phyloP scores from a whole-genome alignment of 2,329 filamentous ascomycete genomes.

The Aspergillus costaricaensis region DNA sequence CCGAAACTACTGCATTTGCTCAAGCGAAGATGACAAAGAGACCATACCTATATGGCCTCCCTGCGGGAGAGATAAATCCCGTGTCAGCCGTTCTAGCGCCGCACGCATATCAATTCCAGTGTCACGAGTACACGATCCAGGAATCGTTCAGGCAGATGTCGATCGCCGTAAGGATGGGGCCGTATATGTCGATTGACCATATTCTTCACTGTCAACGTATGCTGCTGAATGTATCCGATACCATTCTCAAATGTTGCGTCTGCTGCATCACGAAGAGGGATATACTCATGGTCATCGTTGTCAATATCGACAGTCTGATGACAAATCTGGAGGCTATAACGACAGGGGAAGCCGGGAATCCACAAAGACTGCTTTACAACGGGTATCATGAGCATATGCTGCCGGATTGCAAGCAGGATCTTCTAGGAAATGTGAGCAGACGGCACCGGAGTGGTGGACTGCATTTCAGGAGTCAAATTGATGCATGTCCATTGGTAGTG shows the following conservation, averaged over 20 bases:
- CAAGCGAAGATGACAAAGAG: conserved; percentile 6
- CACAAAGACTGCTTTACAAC: conserved; percentile 15
- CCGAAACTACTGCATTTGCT: neutral
- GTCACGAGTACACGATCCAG: conserved; percentile 26
- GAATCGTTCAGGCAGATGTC: conserved; percentile 27
- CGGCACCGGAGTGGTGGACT: conserved; percentile 10
- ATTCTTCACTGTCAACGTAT: conserved; percentile 31
- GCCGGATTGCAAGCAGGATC: conserved; percentile 11
- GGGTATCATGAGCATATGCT: conserved; percentile 15
- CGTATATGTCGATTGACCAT: conserved; percentile 27
- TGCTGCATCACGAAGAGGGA: conserved; percentile 29
- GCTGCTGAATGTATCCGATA: conserved; percentile 31
- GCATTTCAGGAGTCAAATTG: conserved; percentile 25
- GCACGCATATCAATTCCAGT: conserved; percentile 24
- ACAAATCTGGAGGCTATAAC: conserved; percentile 28
- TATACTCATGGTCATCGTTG: conserved; percentile 33
- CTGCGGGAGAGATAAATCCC: conserved; percentile 3
- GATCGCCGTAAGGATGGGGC: conserved; percentile 19
- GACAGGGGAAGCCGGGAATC: conserved; percentile 15
- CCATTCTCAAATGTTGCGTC: conserved; percentile 31
- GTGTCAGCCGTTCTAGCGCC: neutral
- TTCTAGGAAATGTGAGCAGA: neutral
- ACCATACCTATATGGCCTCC: conserved; percentile 3
- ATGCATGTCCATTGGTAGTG: conserved; percentile 30
- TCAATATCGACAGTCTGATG: conserved; percentile 34